phyloP scores from a whole-genome alignment of 208 protist species.

The Trypanosomatidae sp. region DNA sequence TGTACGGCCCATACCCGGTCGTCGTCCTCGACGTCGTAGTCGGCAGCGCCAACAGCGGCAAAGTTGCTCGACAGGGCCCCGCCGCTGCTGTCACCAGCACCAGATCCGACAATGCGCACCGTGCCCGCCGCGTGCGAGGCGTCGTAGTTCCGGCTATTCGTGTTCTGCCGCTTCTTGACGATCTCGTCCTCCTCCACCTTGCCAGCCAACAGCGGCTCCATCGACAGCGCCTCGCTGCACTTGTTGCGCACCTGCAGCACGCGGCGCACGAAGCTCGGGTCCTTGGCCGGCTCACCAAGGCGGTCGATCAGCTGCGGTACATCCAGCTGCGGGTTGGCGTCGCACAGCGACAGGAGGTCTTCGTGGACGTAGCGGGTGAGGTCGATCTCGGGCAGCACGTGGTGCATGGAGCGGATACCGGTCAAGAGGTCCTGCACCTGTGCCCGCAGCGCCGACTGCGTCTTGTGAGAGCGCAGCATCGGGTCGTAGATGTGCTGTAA shows the following conservation, averaged over 20 bases:
- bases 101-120: too few species aligned
- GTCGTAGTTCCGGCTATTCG: slow-evolving; percentile 2
- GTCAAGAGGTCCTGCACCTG: slow-evolving; percentile 77
- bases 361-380: slow-evolving; percentile 69
- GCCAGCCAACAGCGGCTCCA: slow-evolving; percentile 44
- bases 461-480: slow-evolving; percentile 42
- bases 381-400: slow-evolving; percentile 61
- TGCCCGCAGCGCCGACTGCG: slow-evolving; percentile 42
- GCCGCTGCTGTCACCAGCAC: not conserved
- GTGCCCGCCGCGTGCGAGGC: not conserved
- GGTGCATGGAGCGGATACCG: slow-evolving; percentile 55
- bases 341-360: slow-evolving; percentile 75
- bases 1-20: slow-evolving; percentile 34
- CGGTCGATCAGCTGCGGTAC: slow-evolving; percentile 69
- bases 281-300: slow-evolving; percentile 56
- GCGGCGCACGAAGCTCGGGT: slow-evolving; percentile 56
- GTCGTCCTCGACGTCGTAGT: slow-evolving; percentile 9
- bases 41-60: not conserved
- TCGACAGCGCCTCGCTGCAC: slow-evolving; percentile 55
- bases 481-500: slow-evolving; percentile 79
- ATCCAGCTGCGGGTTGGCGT: slow-evolving; percentile 53
- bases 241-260: slow-evolving; percentile 64
- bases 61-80: not conserved
- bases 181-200: slow-evolving; percentile 31
- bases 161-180: slow-evolving; percentile 16